Evolutionary conservation across 2,329 filamentous ascomycete genomes (phyloP).

Genomic region (Aspergillus fischeri): DNA sequence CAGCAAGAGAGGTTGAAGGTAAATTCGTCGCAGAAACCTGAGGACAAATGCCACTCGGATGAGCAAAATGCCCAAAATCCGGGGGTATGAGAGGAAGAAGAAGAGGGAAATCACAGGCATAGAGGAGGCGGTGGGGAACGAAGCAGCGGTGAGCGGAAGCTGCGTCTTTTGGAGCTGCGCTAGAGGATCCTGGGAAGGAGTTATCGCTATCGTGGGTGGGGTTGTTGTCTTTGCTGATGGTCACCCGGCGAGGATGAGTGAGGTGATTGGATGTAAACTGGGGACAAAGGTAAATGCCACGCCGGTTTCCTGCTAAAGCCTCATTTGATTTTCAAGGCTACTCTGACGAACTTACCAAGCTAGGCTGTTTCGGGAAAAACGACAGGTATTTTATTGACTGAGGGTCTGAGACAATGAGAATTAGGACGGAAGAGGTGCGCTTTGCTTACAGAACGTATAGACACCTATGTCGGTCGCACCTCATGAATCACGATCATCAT

Average conservation of each 20-base stretch:
- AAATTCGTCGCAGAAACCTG: constrained; percentile 19
- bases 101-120: constrained; percentile 28
- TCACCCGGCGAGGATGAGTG: constrained; percentile 7
- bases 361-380: neutral
- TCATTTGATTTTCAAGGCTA: neutral
- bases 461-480: constrained; percentile 5
- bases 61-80: constrained; percentile 29
- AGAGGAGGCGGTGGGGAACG: constrained; percentile 39
- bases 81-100: constrained; percentile 25
- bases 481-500: constrained; percentile 11
- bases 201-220: constrained; percentile 16
- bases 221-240: constrained; percentile 5
- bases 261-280: neutral
- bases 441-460: neutral
- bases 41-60: constrained; percentile 23
- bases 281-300: constrained; percentile 7
- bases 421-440: neutral
- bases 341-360: neutral
- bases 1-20: constrained; percentile 10
- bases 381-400: neutral
- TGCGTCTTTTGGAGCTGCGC: constrained; percentile 31
- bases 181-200: constrained; percentile 33
- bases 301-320: neutral
- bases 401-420: neutral
- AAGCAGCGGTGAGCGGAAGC: constrained; percentile 41